Base-by-base conservation (phyloP, 2,329 filamentous ascomycete species). In the Aureobasidium namibiae region DNA sequence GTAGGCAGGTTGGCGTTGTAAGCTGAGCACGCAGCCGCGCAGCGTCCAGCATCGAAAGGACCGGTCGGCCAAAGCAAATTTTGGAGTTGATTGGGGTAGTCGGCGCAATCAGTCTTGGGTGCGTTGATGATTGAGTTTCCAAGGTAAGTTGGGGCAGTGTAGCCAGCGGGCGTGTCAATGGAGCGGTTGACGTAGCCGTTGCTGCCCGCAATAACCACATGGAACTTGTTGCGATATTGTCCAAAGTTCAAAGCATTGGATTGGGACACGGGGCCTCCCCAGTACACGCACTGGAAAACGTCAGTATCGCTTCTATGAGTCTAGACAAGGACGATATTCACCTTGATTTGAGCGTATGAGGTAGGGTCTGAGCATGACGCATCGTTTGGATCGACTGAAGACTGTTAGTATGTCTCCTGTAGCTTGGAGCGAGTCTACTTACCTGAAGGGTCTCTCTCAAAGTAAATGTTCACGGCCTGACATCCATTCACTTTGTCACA, bases 141-240 rank as follows among this genome's bases (percentile, higher is more conserved):
- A n/a, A 72, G 66, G 46, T 64, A 61, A 44, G 56, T 60, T 1
- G 64, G 61, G 45, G 23, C 49, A 16, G 41, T 56, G 63, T 63
- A 67, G 59, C 66, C 65, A 21, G 57, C 11, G 8, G 66, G 48
- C 3, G 48, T 52, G 18, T 24, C 34, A 10, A 52, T 34, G 61
- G 59, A 56, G 24, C 59, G 46, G 42, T 64, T 65, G 58, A 61
- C 60, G 62, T 65, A 67, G 10, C 74, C 75, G 56, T 77, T 76
- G 36, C 72, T 75, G 24, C 70, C 75, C 14, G 74, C 69, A 45
- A 77, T 74, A 29, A 73, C 71, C 36, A 76, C 71, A 16, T 69
- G 64, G 70, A 77, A 69, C 21, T 65, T 48, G 26, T 61, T 63
- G 13, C 70, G 68, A 48, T 60, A 69, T 62, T 73, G 65, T 24